Evolutionary conservation across 139 green algal species (phyloP).

Genomic region (Ettlia oleoabundans): DNA sequence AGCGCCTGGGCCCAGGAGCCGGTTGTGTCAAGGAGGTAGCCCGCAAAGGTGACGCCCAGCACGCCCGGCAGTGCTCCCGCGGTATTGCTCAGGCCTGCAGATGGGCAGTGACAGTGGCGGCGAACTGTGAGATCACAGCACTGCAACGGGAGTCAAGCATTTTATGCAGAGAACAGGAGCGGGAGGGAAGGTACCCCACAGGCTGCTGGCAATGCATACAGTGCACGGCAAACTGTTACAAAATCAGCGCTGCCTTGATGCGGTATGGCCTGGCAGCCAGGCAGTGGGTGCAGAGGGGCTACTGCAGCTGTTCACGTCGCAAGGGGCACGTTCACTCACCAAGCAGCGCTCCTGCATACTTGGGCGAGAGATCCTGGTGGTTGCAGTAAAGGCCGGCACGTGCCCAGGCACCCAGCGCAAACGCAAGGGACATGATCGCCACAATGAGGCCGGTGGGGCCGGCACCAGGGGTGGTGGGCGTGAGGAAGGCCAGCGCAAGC

Average conservation of each 20-base stretch:
- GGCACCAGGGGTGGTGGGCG: constrained; percentile 35
- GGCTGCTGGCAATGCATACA: no score
- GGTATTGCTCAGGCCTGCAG: constrained; percentile 75
- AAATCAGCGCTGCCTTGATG: no score
- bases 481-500: constrained; percentile 55
- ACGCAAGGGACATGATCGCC: constrained; percentile 59
- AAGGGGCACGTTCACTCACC: constrained; percentile 35
- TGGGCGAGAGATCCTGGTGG: constrained; percentile 86
- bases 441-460: constrained; percentile 50
- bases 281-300: no score
- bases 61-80: constrained; percentile 77
- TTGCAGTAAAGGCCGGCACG: constrained; percentile 86
- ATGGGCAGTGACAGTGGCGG: no score
- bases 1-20: constrained; percentile 57
- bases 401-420: constrained; percentile 70
- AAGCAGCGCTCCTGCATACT: constrained; percentile 79
- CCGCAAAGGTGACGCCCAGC: constrained; percentile 72
- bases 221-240: no score
- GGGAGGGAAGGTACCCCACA: no score
- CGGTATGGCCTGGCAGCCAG: neutral
- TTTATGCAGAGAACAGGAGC: no score
- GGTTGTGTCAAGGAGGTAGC: constrained; percentile 66
- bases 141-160: neutral
- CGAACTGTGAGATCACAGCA: neutral
- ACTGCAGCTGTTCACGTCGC: no score